A percentile compares a stretch with the other conserved stretches of the same genome.
phyloP scores from a whole-genome alignment of 129 eudicot species.

The Escallonia herrerae region DNA sequence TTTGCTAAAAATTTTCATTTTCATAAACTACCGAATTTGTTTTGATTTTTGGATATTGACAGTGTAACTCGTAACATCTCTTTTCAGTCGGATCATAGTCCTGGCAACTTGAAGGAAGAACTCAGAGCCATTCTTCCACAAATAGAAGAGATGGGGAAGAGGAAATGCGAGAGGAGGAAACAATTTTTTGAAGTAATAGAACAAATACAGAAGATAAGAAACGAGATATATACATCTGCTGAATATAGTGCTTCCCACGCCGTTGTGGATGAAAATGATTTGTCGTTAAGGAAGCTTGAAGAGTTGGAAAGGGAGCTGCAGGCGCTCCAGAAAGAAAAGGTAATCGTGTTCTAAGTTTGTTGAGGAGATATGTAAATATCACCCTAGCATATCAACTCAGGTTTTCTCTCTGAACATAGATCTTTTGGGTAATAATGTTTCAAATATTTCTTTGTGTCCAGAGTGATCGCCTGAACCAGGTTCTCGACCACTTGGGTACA shows the following conservation, averaged over 20 bases:
- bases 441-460: slow-evolving; percentile 18
- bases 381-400: no score
- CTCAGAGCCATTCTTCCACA: slow-evolving; percentile 70
- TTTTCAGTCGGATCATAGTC: slow-evolving; percentile 63
- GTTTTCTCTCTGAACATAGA: no score
- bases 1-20: no score
- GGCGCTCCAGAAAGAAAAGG: slow-evolving; percentile 86
- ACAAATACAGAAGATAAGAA: slow-evolving; percentile 55
- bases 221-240: slow-evolving; percentile 42
- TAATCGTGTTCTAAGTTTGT: slow-evolving; percentile 24
- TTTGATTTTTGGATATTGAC: no score
- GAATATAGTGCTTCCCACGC: slow-evolving; percentile 19
- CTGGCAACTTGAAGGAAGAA: slow-evolving; percentile 73
- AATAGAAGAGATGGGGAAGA: slow-evolving; percentile 81
- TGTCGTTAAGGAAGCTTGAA: slow-evolving; percentile 75
- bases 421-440: no score
- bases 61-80: not conserved
- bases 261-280: slow-evolving; percentile 62
- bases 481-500: slow-evolving; percentile 38
- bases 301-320: slow-evolving; percentile 64
- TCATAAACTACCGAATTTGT: no score
- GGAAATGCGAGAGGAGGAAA: slow-evolving; percentile 58
- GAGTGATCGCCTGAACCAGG: slow-evolving; percentile 77
- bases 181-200: slow-evolving; percentile 66
- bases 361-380: no score